A percentile compares a stretch with the other conserved stretches of the same genome.
Conservation (phyloP, 345 rosid species). For the Linum trigynum region DNA sequence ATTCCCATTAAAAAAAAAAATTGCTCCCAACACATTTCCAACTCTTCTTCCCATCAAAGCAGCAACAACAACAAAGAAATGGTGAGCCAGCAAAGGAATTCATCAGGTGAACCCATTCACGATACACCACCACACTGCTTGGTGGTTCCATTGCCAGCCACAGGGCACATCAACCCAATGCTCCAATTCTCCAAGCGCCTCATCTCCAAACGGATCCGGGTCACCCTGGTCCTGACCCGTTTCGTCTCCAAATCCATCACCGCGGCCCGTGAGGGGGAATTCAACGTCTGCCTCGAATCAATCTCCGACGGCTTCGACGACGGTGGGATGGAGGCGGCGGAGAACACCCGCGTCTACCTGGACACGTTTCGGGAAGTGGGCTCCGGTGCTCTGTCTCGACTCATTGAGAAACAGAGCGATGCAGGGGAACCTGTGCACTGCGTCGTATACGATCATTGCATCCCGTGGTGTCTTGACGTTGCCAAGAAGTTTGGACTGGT, state of each 20-base stretch:
- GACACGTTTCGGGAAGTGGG: constrained; percentile 15
- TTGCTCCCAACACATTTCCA: too few species aligned
- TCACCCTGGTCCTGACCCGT: constrained; percentile 19
- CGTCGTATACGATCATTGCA: constrained; percentile 18
- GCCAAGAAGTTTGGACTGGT: constrained; percentile 23
- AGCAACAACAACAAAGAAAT: neutral
- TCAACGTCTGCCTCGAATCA: constrained; percentile 7
- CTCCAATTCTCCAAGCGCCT: constrained; percentile 35
- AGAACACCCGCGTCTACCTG: constrained; percentile 10
- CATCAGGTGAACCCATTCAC: neutral
- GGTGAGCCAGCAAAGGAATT: neutral
- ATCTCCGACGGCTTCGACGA: constrained; percentile 36
- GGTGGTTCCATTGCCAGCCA: constrained; percentile 23
- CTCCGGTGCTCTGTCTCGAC: constrained; percentile 10
- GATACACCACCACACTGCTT: constrained; percentile 19
- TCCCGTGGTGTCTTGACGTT: constrained; percentile 31
- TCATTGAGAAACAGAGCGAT: constrained; percentile 13
- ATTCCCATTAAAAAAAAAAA: too few species aligned
- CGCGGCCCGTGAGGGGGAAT: neutral
- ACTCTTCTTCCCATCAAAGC: neutral
- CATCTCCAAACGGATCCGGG: constrained; percentile 21
- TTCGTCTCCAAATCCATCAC: constrained; percentile 13
- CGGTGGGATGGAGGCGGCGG: constrained; percentile 7
- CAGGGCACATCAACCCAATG: constrained; percentile 36
- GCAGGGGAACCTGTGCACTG: constrained; percentile 6